phyloP scores from a whole-genome alignment of 2,329 filamentous ascomycete species.

The Aspergillus sp. region DNA sequence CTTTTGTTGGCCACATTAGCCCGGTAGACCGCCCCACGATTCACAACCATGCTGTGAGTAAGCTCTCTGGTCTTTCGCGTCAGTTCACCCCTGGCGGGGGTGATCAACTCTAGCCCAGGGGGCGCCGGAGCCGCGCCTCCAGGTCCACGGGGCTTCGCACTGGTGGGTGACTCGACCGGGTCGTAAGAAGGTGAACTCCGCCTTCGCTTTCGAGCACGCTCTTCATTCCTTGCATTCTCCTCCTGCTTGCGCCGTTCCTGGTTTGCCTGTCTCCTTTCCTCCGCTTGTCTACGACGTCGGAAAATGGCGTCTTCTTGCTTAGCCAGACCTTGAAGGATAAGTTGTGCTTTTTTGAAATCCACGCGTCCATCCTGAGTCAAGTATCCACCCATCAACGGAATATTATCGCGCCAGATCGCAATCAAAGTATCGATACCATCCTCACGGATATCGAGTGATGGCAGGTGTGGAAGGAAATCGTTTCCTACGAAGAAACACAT shows the following conservation, averaged over 20 bases:
- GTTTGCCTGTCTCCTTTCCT: slow-evolving; percentile 78
- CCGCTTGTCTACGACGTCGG: slow-evolving; percentile 77
- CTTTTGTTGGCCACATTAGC: slow-evolving; percentile 88
- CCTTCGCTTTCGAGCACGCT: slow-evolving; percentile 43
- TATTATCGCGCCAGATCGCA: slow-evolving; percentile 93
- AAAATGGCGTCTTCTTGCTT: slow-evolving; percentile 96
- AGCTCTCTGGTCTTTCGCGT: slow-evolving; percentile 60
- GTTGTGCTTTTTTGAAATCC: slow-evolving; percentile 80
- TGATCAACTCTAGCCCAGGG: slow-evolving; percentile 56
- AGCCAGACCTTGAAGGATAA: slow-evolving; percentile 82
- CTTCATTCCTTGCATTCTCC: slow-evolving; percentile 54
- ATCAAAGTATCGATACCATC: slow-evolving; percentile 96
- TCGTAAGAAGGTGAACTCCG: slow-evolving; percentile 48
- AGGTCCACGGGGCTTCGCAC: slow-evolving; percentile 20
- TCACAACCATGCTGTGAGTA: slow-evolving; percentile 86
- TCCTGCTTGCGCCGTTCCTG: slow-evolving; percentile 76
- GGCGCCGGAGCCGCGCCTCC: slow-evolving; percentile 39
- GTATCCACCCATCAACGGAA: slow-evolving; percentile 90
- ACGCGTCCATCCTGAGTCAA: slow-evolving; percentile 94
- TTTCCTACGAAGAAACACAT: slow-evolving; percentile 99
- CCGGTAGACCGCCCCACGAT: slow-evolving; percentile 64
- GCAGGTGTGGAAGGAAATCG: slow-evolving; percentile 94
- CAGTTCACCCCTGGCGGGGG: slow-evolving; percentile 55
- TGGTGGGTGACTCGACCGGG: slow-evolving; percentile 32
- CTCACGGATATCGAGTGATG: slow-evolving; percentile 95